These are phyloP conservation scores for Handroanthus guayacan DNA, from an alignment of 257 asterid genomes.

Conservation along the genomic window DNA sequence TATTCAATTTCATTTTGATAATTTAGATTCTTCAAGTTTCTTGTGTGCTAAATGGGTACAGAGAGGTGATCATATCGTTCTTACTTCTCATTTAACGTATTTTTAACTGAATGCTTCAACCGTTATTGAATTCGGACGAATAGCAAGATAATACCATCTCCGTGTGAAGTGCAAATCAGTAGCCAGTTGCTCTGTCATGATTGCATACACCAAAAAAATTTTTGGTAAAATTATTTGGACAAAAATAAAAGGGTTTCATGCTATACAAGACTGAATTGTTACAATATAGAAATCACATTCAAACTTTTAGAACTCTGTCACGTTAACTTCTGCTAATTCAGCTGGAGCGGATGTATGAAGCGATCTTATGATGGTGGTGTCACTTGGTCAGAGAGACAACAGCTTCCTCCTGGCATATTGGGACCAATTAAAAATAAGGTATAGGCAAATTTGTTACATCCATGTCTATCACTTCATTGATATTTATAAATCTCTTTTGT, in stretches of 20 bases:
- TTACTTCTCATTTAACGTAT: background rate
- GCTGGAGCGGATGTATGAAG: conserved; percentile 99
- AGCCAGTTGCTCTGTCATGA: conserved; percentile 6
- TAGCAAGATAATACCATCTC: background rate
- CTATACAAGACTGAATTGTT: background rate
- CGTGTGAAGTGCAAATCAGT: background rate
- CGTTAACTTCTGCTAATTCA: conserved; percentile 36
- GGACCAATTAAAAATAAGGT: conserved; percentile 98
- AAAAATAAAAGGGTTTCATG: background rate
- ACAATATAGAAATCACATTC: conserved; percentile 14
- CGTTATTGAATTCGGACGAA: background rate
- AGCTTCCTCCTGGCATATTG: conserved; percentile 95
- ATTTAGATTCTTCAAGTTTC: background rate
- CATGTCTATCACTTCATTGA: background rate
- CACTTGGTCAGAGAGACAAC: conserved; percentile 84
- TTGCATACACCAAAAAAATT: background rate
- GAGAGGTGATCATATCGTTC: background rate
- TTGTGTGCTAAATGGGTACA: background rate
- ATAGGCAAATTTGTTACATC: conserved; percentile 19
- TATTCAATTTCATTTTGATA: background rate
- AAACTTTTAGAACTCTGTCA: background rate
- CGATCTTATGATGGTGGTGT: conserved; percentile 77
- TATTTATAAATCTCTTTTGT: background rate
- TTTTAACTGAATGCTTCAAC: background rate
- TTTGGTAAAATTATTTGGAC: background rate